Base-by-base conservation (phyloP, 2,329 filamentous ascomycete genomes). In the Diaporthe sp. region DNA sequence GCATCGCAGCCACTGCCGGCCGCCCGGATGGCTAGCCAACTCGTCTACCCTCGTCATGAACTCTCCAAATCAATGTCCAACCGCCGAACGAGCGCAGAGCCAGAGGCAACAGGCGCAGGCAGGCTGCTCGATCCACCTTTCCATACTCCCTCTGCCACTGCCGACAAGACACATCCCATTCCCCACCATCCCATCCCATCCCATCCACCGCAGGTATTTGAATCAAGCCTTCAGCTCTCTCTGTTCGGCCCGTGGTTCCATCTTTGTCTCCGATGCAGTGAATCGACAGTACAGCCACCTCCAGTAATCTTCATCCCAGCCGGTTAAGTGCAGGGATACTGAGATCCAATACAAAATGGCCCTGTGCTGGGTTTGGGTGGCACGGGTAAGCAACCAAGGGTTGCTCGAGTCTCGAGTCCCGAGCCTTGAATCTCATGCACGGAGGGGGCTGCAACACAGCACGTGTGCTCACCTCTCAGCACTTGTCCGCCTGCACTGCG, bases 401-500 rank as follows among this genome's bases (percentile, higher is more conserved):
- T 12, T 55, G n/a, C 65, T 70, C 60, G n/a, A 63, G n/a, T 20
- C 37, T 63, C 25, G 39, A 39, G 58, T 42, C 60, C 39, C 60
- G 60, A 63, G n/a, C 22, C 39, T 63, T 25, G 60, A 49, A 15
- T 49, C 31, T 25, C 20, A 55, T 42, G 65, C 65, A 20, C 49
- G 20, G n/a, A 42, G 49, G 22, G 13, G 34, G 65, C 34, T 55
- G 65, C 65, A 55, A 55, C 65, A 31, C 65, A 55, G 65, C 65
- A 70, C 65, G 47, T 70, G 65, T 70, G 49, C 49, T 70, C 49
- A 15, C 34, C 47, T 42, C 65, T 70, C 65, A 70, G 65, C 65
- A 70, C 65, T 31, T 68, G 65, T 68, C 65, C 65, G 47, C 65
- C 31, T 68, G 65, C 65, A 68, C 44, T 68, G 22, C 65, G 47